phyloP scores from a whole-genome alignment of 2,329 filamentous ascomycete genomes.

The Penicillium sp. region DNA sequence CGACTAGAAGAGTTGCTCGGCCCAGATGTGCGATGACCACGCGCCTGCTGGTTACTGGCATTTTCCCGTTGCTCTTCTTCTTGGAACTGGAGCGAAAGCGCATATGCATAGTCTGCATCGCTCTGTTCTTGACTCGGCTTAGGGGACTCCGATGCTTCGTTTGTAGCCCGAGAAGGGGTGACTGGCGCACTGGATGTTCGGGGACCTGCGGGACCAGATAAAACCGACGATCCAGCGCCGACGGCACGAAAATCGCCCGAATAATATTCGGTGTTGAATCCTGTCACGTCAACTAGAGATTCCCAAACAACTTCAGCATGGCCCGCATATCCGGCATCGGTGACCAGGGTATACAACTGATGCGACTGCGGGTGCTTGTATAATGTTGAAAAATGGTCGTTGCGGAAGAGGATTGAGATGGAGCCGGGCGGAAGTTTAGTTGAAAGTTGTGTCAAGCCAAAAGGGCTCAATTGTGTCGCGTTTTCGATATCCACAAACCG shows the following conservation, averaged over 20 bases:
- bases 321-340: conserved; percentile 82
- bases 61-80: conserved; percentile 79
- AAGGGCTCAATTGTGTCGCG: conserved; percentile 81
- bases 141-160: conserved; percentile 15
- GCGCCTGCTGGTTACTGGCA: conserved; percentile 40
- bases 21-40: conserved; percentile 20
- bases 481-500: conserved; percentile 70
- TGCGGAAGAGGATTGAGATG: conserved; percentile 89
- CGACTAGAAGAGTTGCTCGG: conserved; percentile 19
- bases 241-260: conserved; percentile 87
- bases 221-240: conserved; percentile 53
- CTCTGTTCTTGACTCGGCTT: conserved; percentile 64
- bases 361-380: conserved; percentile 81
- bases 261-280: conserved; percentile 77
- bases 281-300: conserved; percentile 82
- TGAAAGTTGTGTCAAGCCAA: conserved; percentile 73
- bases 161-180: conserved; percentile 2
- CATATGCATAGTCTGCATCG: conserved; percentile 73
- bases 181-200: conserved; percentile 28
- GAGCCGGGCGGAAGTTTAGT: conserved; percentile 71
- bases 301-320: conserved; percentile 97
- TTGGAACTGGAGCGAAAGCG: conserved; percentile 85
- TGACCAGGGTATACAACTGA: conserved; percentile 79
- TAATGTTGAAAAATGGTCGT: conserved; percentile 93
- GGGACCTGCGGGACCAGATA: conserved; percentile 31